A percentile compares a stretch with the other conserved stretches of the same genome.
Evolutionary conservation across 371 early-diverging fungal genomes (phyloP).

Genomic region (Rhizopus arrhizus): DNA sequence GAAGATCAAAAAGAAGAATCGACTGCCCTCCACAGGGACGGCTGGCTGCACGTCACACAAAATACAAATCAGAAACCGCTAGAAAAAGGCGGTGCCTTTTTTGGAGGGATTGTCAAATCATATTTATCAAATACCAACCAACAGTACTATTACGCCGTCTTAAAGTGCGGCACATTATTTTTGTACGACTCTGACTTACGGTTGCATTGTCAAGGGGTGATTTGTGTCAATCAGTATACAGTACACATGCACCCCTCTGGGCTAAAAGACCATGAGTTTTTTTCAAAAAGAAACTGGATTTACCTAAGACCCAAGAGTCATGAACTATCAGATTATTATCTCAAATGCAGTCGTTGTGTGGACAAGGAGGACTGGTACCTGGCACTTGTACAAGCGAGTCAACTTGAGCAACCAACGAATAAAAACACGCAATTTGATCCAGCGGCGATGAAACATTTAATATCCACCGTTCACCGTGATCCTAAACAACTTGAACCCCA

Average conservation of each 20-base stretch:
- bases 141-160: constrained; percentile 67
- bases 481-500: constrained; percentile 60
- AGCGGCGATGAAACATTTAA: constrained; percentile 54
- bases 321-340: constrained; percentile 42
- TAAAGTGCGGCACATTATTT: constrained; percentile 78
- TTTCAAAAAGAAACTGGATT: constrained; percentile 57
- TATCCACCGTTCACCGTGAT: constrained; percentile 57
- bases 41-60: constrained; percentile 51
- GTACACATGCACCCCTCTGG: constrained; percentile 67
- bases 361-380: constrained; percentile 94
- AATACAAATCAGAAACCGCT: constrained; percentile 4
- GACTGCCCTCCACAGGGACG: constrained; percentile 45
- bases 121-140: constrained; percentile 25
- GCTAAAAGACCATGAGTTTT: constrained; percentile 67
- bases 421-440: constrained; percentile 52
- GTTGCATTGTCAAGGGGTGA: constrained; percentile 76
- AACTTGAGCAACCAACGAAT: constrained; percentile 22
- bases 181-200: constrained; percentile 84
- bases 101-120: constrained; percentile 42
- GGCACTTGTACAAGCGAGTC: constrained; percentile 51
- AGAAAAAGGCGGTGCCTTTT: constrained; percentile 20
- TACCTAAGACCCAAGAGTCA: constrained; percentile 35
- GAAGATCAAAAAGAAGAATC: constrained; percentile 15
- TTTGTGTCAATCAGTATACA: constrained; percentile 66
- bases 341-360: constrained; percentile 55